Evolutionary conservation across 805 yeast genomes (phyloP).

Genomic region (Dipodascopsis tothii): DNA sequence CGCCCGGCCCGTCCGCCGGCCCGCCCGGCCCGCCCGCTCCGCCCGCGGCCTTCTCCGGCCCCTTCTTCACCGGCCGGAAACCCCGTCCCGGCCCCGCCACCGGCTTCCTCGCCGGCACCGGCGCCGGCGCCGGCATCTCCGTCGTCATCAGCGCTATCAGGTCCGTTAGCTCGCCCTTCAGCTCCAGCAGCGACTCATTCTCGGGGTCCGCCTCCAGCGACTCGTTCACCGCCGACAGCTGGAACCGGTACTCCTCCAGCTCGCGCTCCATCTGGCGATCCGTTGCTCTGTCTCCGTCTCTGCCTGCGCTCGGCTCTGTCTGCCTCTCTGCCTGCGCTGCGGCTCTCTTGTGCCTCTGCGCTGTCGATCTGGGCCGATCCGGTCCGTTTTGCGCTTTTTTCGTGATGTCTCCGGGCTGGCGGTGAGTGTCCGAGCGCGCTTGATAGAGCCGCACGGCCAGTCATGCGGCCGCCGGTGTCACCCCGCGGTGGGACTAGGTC

Average conservation of each 20-base stretch:
- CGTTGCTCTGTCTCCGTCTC: neutral
- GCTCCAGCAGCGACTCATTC: slow-evolving; percentile 25
- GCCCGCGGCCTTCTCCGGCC: neutral
- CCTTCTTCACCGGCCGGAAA: neutral
- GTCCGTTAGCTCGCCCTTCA: slow-evolving; percentile 29
- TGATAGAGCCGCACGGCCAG: no score
- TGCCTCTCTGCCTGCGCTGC: no score
- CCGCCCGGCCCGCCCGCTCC: neutral
- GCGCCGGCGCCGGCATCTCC: neutral
- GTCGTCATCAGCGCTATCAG: slow-evolving; percentile 26
- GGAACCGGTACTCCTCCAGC: slow-evolving; percentile 30
- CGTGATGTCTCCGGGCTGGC: no score
- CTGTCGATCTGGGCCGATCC: no score
- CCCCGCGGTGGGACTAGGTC: no score
- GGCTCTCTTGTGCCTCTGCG: no score
- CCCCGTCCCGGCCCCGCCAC: no score
- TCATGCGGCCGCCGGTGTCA: no score
- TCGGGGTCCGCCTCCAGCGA: slow-evolving; percentile 27
- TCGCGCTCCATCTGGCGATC: slow-evolving; percentile 24
- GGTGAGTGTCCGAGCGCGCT: no score
- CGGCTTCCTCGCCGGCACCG: no score
- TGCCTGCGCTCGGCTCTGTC: neutral
- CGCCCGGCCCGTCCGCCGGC: no score
- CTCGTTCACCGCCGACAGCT: slow-evolving; percentile 29
- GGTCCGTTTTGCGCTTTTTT: no score